Evolutionary conservation across 768 basidiomycete species (phyloP).

Genomic region (Ephemerocybe angulata): DNA sequence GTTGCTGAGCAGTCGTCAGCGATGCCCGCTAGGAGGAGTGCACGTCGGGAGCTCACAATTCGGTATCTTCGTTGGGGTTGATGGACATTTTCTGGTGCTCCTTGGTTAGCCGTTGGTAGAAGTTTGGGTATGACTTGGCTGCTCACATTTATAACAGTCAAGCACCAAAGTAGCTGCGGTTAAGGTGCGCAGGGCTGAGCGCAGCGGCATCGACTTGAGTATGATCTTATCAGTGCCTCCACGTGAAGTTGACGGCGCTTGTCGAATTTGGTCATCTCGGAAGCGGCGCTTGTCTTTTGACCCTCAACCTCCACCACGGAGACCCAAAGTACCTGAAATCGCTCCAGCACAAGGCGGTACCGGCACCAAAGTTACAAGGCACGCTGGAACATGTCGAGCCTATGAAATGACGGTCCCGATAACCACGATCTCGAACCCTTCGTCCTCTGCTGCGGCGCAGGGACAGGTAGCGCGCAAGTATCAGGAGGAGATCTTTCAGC

Average conservation of each 20-base stretch:
- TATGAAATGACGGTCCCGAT: not conserved
- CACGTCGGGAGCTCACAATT: constrained; percentile 65
- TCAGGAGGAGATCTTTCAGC: constrained; percentile 68
- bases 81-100: constrained; percentile 45
- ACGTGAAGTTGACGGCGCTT: not conserved
- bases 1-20: constrained; percentile 53
- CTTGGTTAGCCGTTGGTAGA: not conserved
- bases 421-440: not conserved
- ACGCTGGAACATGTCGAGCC: not conserved
- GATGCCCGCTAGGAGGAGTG: not conserved
- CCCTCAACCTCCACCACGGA: not conserved
- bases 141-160: too few species aligned
- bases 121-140: too few species aligned
- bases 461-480: constrained; percentile 45
- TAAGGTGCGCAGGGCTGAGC: too few species aligned
- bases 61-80: constrained; percentile 90
- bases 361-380: not conserved
- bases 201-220: too few species aligned
- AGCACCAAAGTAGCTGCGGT: not conserved
- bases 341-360: not conserved
- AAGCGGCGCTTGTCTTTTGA: not conserved
- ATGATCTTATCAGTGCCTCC: not conserved
- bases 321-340: not conserved
- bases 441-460: not conserved
- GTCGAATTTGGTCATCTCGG: too few species aligned